phyloP scores from a whole-genome alignment of 768 basidiomycete genomes.

The Phylloporus sp. region DNA sequence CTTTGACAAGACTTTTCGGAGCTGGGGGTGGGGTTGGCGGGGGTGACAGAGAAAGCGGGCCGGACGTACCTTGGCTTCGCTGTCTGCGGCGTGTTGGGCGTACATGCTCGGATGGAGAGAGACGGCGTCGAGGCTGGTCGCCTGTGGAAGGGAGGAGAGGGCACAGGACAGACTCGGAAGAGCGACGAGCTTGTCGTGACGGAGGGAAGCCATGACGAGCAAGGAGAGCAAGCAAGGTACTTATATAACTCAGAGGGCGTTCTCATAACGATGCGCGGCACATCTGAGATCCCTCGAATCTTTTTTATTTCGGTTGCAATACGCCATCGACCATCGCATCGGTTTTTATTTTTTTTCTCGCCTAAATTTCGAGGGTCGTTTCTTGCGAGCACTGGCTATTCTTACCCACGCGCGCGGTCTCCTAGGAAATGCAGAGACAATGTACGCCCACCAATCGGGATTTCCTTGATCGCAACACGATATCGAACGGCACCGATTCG shows the following conservation, averaged over 20 bases:
- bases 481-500: constrained; percentile 1
- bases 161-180: constrained; percentile 69
- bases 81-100: constrained; percentile 60
- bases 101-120: constrained; percentile 68
- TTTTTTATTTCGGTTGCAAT: constrained; percentile 15
- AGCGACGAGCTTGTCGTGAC: constrained; percentile 56
- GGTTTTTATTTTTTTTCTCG: constrained; percentile 4
- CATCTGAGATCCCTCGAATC: constrained; percentile 19
- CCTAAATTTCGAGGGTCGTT: constrained; percentile 29
- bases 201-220: constrained; percentile 26
- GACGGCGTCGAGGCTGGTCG: constrained; percentile 63
- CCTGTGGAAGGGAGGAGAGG: constrained; percentile 64
- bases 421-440: constrained; percentile 21
- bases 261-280: constrained; percentile 26
- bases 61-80: constrained; percentile 65
- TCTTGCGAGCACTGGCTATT: no score
- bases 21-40: constrained; percentile 32
- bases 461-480: no score
- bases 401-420: constrained; percentile 28
- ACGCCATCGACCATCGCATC: constrained; percentile 12
- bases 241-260: constrained; percentile 14
- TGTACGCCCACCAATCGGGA: no score
- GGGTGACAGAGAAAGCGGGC: no score
- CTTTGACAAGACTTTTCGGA: constrained; percentile 62
- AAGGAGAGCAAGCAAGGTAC: constrained; percentile 5